phyloP scores from a whole-genome alignment of 805 yeast species.

The Ogataea glucozyma region DNA sequence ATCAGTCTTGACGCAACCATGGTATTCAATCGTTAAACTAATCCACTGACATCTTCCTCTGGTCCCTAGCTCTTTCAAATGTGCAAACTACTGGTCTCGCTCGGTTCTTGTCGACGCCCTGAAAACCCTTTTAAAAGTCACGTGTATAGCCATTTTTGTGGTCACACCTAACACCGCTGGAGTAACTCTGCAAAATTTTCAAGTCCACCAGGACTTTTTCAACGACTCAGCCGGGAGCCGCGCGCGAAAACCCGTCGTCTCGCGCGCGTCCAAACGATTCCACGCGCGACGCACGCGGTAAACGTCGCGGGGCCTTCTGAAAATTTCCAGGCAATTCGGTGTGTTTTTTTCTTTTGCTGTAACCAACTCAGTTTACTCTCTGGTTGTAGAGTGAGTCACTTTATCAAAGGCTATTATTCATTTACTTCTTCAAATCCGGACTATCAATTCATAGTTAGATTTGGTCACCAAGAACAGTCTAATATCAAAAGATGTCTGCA shows the following conservation, averaged over 20 bases:
- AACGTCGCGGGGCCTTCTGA: background rate
- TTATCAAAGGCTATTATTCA: conserved; percentile 2
- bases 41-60: too few relatives aligned
- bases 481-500: conserved; percentile 31
- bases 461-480: conserved; percentile 6
- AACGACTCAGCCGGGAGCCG: too few relatives aligned
- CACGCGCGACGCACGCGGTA: background rate
- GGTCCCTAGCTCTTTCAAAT: too few relatives aligned
- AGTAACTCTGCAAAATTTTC: conserved; percentile 14
- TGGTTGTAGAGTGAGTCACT: conserved; percentile 1
- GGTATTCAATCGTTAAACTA: too few relatives aligned
- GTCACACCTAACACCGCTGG: conserved; percentile 14
- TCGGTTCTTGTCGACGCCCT: too few relatives aligned
- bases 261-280: too few relatives aligned
- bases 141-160: conserved; percentile 5
- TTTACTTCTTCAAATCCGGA: background rate
- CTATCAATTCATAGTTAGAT: background rate
- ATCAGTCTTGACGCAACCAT: too few relatives aligned
- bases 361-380: too few relatives aligned
- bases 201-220: too few relatives aligned
- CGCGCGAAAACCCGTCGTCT: too few relatives aligned
- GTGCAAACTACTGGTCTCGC: too few relatives aligned
- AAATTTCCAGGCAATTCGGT: background rate
- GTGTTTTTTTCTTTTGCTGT: conserved; percentile 1
- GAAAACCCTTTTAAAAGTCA: conserved; percentile 4